Base-by-base conservation (phyloP, 441 rosid genomes). In the Brassica balearica region DNA sequence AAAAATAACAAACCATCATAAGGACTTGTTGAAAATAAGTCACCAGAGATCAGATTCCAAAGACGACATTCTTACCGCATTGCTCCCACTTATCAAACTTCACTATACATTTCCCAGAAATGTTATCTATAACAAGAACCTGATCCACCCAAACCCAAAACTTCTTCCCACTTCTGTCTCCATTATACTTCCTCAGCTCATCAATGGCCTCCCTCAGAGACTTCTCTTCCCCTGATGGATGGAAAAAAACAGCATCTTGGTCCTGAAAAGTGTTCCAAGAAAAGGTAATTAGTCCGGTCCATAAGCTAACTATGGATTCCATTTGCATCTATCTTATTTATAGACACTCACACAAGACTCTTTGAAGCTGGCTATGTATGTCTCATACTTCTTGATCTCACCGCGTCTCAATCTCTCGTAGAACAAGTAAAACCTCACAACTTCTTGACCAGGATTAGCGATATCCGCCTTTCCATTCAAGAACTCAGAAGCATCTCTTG, bases 351-450 rank as follows among this genome's bases (percentile, higher is more conserved):
- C 98, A 74, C 86, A 86, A 75, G 86, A 81, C 78, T 90, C 86
- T 82, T 85, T 87, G 77, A 92, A 71, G 79, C 82, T 79, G 68
- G 85, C 80, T 72, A 92, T 41, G 88, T 84, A 86, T 63, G 72
- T 55, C 74, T 89, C 98, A 61, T 73, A 86, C 71, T 88, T 87
- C 72, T 89, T 94, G 62, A 92, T 68, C 85, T 95, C 99, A 75
- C 91, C 92, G 71, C 91, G 94, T 85, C 97, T 90, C 93, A 95
- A 87, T 79, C 83, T 89, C 88, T 95, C 99, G 34, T 86, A 86
- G 68, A 89, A 87, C 84, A 93, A 80, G 87, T 86, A 86, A 51
- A 93, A 84, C 5, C 84, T 90, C 74, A 95, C 94, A 22, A 88
- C 77, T 69, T 84, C 94, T 22, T 80, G 81, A 76, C 85, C 80